A percentile compares a stretch with the other conserved stretches of the same genome.
Conservation (phyloP, 139 green algal species). For the Ettlia oleoabundans region DNA sequence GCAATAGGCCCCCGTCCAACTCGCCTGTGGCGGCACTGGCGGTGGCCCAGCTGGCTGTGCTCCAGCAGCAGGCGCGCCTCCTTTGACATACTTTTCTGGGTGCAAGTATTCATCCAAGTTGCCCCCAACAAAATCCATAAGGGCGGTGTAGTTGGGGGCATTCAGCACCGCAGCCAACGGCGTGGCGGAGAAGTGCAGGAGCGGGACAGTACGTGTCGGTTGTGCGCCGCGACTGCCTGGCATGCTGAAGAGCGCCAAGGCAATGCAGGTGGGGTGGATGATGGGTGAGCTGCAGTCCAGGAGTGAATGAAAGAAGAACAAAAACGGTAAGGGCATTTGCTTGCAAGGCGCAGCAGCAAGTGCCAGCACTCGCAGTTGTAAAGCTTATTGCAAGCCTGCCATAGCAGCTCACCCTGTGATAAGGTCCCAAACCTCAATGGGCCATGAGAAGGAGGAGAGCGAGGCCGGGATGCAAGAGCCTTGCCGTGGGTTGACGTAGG, state of each 20-base stretch:
- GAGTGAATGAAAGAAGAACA: neutral
- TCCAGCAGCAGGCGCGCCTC: neutral
- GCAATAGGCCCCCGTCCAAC: neutral
- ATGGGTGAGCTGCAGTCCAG: slow-evolving; percentile 29
- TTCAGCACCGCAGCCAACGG: slow-evolving; percentile 43
- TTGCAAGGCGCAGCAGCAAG: too few species aligned
- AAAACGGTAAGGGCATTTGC: too few species aligned
- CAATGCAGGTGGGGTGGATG: slow-evolving; percentile 38
- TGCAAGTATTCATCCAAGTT: slow-evolving; percentile 50
- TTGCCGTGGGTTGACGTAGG: slow-evolving; percentile 10
- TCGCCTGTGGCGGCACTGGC: neutral
- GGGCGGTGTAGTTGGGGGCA: slow-evolving; percentile 43
- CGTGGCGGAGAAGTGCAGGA: slow-evolving; percentile 55
- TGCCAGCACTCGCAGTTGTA: too few species aligned
- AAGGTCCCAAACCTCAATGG: slow-evolving; percentile 41
- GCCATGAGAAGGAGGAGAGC: slow-evolving; percentile 43
- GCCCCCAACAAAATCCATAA: slow-evolving; percentile 56
- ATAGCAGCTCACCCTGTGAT: slow-evolving; percentile 4
- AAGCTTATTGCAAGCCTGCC: neutral
- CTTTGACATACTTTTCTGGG: slow-evolving; percentile 1
- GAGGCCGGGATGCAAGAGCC: slow-evolving; percentile 31
- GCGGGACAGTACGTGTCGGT: neutral
- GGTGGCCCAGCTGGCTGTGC: neutral
- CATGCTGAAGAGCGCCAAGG: slow-evolving; percentile 41
- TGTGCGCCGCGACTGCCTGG: neutral